These are phyloP conservation scores for Nitzschia sp. DNA, from an alignment of 108 stramenopile species.

Conservation along the genomic window DNA sequence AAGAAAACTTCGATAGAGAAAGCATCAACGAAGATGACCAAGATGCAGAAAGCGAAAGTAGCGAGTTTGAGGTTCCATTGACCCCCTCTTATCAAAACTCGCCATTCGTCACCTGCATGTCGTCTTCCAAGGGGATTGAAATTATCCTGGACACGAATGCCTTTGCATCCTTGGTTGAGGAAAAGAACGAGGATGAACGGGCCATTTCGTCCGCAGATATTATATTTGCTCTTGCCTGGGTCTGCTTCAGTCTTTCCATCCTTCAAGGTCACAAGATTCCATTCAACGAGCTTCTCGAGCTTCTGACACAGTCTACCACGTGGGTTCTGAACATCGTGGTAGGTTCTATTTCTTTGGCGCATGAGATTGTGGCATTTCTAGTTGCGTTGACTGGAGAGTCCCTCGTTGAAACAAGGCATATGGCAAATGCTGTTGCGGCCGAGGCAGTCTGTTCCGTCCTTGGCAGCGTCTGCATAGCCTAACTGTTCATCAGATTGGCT, in stretches of 20 bases:
- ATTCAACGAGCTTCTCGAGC: not conserved
- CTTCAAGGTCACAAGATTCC: not conserved
- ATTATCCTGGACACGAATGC: no score
- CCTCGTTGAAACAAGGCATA: not conserved
- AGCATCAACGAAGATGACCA: not conserved
- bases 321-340: not conserved
- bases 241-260: not conserved
- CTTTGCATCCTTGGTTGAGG: no score
- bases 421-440: not conserved
- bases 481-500: no score
- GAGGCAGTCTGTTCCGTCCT: not conserved
- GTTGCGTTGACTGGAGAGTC: not conserved
- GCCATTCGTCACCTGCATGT: no score
- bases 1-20: not conserved
- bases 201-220: not conserved
- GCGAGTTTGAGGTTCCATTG: no score
- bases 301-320: not conserved
- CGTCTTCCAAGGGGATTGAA: no score
- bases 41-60: not conserved
- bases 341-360: not conserved
- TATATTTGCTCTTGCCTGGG: slow-evolving; percentile 4
- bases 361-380: not conserved
- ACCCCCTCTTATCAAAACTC: no score
- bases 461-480: not conserved
- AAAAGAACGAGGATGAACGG: no score